These are phyloP conservation scores for Mycena belliarum DNA, from an alignment of 768 basidiomycete species.

Conservation along the genomic window DNA sequence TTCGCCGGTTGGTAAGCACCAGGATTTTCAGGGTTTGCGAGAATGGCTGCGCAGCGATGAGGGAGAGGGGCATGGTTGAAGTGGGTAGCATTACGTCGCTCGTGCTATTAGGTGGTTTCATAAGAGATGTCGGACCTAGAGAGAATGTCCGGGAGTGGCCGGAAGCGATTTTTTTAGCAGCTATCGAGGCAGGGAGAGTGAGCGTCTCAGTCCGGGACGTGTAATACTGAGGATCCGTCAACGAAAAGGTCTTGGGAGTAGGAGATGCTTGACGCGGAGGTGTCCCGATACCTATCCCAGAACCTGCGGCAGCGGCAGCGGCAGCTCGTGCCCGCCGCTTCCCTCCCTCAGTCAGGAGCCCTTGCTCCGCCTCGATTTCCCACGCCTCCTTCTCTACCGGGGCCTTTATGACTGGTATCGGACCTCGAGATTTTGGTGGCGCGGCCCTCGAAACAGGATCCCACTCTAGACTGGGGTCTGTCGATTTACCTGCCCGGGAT, in stretches of 20 bases:
- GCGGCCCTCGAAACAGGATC: conserved; percentile 12
- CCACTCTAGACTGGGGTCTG: conserved; percentile 17
- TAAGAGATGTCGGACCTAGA: conserved; percentile 31
- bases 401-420: conserved; percentile 25
- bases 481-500: conserved; percentile 36
- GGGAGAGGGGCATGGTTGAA: conserved; percentile 65
- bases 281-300: conserved; percentile 28
- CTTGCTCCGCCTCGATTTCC: conserved; percentile 80
- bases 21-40: conserved; percentile 59
- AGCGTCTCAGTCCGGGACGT: conserved; percentile 55
- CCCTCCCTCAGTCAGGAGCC: conserved; percentile 73
- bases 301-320: conserved; percentile 34
- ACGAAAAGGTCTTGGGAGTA: conserved; percentile 34
- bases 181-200: conserved; percentile 61
- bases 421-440: conserved; percentile 6
- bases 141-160: conserved; percentile 68
- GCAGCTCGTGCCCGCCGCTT: conserved; percentile 62
- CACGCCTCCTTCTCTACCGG: conserved; percentile 66
- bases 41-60: conserved; percentile 62
- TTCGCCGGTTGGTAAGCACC: conserved; percentile 61
- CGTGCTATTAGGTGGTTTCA: background rate
- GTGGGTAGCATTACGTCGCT: conserved; percentile 59
- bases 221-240: conserved; percentile 64
- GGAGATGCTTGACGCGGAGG: conserved; percentile 21
- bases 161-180: conserved; percentile 46